Evolutionary conservation across 1,284 basidiomycete species (phyloP).

Genomic region (Melampsora larici-populina): DNA sequence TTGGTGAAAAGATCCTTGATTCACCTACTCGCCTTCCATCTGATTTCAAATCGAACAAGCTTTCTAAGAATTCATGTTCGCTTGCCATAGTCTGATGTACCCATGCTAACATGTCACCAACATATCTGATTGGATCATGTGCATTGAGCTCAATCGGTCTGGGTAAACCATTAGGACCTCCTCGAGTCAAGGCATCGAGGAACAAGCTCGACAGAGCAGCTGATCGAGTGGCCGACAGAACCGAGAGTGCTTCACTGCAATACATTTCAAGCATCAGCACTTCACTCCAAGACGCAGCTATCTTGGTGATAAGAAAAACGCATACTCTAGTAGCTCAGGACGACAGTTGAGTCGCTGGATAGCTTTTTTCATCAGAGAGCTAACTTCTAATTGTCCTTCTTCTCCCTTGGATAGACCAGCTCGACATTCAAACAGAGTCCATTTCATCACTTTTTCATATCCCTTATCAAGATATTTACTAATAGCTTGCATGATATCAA

Average conservation of each 20-base stretch:
- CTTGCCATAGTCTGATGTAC: conserved; percentile 92
- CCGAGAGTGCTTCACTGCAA: conserved; percentile 69
- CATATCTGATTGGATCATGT: conserved; percentile 90
- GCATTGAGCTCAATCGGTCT: conserved; percentile 95
- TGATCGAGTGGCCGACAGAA: conserved; percentile 77
- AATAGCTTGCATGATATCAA: conserved; percentile 76
- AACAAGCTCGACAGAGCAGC: conserved; percentile 74
- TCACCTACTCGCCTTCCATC: conserved; percentile 74
- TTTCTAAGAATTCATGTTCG: conserved; percentile 86
- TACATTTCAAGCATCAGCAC: background rate
- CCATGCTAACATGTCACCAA: conserved; percentile 99
- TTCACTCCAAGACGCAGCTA: background rate
- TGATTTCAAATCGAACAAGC: conserved; percentile 68
- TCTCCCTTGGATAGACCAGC: conserved; percentile 63
- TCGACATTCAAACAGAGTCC: conserved; percentile 80
- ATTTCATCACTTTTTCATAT: conserved; percentile 82
- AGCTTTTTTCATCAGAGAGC: conserved; percentile 67
- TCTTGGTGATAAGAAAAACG: conserved; percentile 44
- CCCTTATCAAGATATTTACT: conserved; percentile 78
- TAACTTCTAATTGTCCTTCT: conserved; percentile 76
- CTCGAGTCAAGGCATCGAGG: conserved; percentile 79
- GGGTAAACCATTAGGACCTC: conserved; percentile 79
- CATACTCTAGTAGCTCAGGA: conserved; percentile 74
- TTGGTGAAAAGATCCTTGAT: conserved; percentile 51
- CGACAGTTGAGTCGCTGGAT: conserved; percentile 69